These are phyloP conservation scores for Chytridium lagenaria DNA, from an alignment of 371 early-diverging fungal genomes.

Conservation along the genomic window DNA sequence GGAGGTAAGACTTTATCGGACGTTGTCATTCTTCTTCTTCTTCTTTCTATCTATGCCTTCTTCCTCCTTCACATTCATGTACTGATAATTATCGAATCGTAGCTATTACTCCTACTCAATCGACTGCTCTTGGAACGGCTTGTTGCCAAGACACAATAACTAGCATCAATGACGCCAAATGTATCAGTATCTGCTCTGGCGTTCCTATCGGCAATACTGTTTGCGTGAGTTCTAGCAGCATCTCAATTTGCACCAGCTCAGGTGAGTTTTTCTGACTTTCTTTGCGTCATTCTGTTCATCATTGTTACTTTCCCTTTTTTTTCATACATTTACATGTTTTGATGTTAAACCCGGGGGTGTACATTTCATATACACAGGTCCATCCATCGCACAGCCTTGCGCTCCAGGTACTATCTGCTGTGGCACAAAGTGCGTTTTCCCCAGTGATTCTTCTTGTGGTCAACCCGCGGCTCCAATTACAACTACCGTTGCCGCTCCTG, in stretches of 20 bases:
- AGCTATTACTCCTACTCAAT: not conserved
- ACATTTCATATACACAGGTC: not conserved
- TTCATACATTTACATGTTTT: not conserved
- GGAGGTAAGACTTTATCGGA: not conserved
- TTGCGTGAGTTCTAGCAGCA: slow-evolving; percentile 1
- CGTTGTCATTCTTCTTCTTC: not conserved
- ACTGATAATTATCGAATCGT: not conserved
- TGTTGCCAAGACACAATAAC: slow-evolving; percentile 7
- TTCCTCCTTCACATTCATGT: not conserved
- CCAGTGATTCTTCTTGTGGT: not conserved
- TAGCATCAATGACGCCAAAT: slow-evolving; percentile 4
- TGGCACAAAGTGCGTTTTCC: not conserved
- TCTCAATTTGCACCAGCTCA: slow-evolving; percentile 2
- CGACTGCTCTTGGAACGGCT: not conserved
- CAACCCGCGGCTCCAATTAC: not conserved
- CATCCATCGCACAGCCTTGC: not conserved
- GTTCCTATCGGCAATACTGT: slow-evolving; percentile 3
- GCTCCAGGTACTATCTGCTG: slow-evolving; percentile 13
- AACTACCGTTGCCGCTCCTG: slow-evolving; percentile 7
- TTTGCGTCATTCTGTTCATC: not conserved
- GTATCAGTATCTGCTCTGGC: slow-evolving; percentile 1
- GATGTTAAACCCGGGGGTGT: not conserved
- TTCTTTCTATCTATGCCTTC: slow-evolving; percentile 6
- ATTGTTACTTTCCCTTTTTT: not conserved
- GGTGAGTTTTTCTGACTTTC: not conserved